Evolutionary conservation across 345 rosid genomes (phyloP).

Genomic region (Leavenworthia alabamica): DNA sequence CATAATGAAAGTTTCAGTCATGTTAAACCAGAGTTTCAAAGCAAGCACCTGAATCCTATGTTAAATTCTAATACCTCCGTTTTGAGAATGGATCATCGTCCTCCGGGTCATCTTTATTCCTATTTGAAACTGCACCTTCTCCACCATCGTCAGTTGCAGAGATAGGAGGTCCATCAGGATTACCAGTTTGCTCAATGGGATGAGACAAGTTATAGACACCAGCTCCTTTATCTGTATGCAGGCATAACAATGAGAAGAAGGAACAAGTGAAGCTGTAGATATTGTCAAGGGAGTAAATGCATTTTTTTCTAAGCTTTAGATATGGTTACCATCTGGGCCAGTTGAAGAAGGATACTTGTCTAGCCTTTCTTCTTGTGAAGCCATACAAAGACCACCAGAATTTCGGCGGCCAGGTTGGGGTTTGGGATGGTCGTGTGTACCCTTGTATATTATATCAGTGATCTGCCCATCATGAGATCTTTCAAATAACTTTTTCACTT

Average conservation of each 20-base stretch:
- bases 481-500: slow-evolving; percentile 94
- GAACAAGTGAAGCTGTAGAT: slow-evolving; percentile 7
- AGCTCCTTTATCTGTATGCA: slow-evolving; percentile 51
- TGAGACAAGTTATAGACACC: slow-evolving; percentile 40
- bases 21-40: slow-evolving; percentile 4
- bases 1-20: slow-evolving; percentile 22
- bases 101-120: slow-evolving; percentile 46
- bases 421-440: slow-evolving; percentile 93
- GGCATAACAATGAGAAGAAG: not conserved
- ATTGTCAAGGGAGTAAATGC: not conserved
- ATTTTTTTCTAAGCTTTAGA: slow-evolving; percentile 6
- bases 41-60: not conserved
- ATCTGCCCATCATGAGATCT: slow-evolving; percentile 88
- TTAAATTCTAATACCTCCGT: slow-evolving; percentile 54
- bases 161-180: slow-evolving; percentile 47
- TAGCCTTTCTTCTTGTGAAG: slow-evolving; percentile 66
- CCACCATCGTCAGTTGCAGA: slow-evolving; percentile 49
- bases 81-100: slow-evolving; percentile 78
- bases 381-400: slow-evolving; percentile 51
- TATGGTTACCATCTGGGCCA: slow-evolving; percentile 56
- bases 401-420: slow-evolving; percentile 81
- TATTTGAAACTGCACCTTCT: slow-evolving; percentile 37
- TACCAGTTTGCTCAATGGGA: slow-evolving; percentile 42
- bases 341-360: slow-evolving; percentile 44
- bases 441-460: slow-evolving; percentile 88